A percentile compares a stretch with the other conserved stretches of the same genome.
These are phyloP conservation scores for Echria macrotheca DNA, from an alignment of 495 filamentous ascomycete species.

Conservation along the genomic window DNA sequence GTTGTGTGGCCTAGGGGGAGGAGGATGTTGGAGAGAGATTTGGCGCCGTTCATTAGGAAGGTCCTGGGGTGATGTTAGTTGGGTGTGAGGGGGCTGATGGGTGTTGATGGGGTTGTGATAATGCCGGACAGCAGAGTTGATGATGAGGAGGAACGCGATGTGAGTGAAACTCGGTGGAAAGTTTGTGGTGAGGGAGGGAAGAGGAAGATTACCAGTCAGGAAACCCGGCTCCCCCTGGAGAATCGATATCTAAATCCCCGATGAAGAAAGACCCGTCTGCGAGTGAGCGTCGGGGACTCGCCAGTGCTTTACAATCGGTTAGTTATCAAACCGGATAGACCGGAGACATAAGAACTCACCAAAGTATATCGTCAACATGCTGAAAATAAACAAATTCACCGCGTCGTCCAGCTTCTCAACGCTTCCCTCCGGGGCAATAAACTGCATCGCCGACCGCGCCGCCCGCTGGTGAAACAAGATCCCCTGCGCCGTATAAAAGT, in stretches of 20 bases:
- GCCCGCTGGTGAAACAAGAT: constrained; percentile 47
- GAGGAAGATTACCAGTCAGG: neutral
- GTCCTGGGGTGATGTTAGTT: constrained; percentile 22
- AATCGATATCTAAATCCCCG: no score
- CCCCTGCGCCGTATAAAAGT: constrained; percentile 46
- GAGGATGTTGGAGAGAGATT: constrained; percentile 21
- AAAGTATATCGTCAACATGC: constrained; percentile 33
- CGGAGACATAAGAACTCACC: constrained; percentile 8
- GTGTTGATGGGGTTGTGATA: no score
- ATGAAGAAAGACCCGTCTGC: constrained; percentile 27
- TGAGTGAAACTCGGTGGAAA: neutral
- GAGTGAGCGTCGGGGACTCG: constrained; percentile 23
- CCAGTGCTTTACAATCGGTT: constrained; percentile 12
- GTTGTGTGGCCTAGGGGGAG: constrained; percentile 16
- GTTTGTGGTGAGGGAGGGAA: constrained; percentile 10
- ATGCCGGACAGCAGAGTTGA: no score
- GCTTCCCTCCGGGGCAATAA: constrained; percentile 11
- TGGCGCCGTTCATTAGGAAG: constrained; percentile 28
- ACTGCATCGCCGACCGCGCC: constrained; percentile 19
- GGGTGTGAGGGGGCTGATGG: no score
- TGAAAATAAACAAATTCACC: constrained; percentile 29
- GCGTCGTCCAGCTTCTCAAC: constrained; percentile 13
- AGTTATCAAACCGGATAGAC: neutral
- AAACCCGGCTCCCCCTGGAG: neutral
- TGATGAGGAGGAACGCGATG: no score